A percentile compares a stretch with the other conserved stretches of the same genome.
Conservation (phyloP, 805 yeast species). For the Suhomyces sp. region DNA sequence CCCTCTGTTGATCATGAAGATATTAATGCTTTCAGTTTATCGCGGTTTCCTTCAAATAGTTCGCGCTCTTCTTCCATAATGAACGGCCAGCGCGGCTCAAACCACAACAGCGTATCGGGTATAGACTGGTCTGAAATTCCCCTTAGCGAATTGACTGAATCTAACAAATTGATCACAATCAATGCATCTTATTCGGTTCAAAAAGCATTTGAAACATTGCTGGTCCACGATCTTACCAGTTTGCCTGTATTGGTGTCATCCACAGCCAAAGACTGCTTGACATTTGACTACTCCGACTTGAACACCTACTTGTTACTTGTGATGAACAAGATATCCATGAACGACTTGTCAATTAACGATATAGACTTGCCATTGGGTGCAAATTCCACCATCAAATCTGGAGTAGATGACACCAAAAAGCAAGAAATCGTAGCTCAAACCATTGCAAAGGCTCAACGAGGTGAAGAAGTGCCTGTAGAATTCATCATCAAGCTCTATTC, state of each 20-base stretch:
- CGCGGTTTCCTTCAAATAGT: conserved; percentile 33
- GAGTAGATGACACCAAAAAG: conserved; percentile 25
- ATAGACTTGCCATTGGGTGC: conserved; percentile 1
- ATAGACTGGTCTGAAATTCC: conserved; percentile 72
- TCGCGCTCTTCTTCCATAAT: conserved; percentile 17
- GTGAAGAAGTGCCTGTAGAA: conserved; percentile 87
- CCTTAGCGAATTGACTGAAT: conserved; percentile 71
- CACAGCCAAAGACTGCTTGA: conserved; percentile 56
- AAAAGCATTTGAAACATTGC: conserved; percentile 78
- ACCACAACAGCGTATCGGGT: conserved; percentile 8
- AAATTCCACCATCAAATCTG: conserved; percentile 17
- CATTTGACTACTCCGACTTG: conserved; percentile 90
- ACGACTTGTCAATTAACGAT: conserved; percentile 32
- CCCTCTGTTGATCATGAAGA: conserved; percentile 37
- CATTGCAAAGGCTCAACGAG: conserved; percentile 68
- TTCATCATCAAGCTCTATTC: conserved; percentile 82
- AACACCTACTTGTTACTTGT: conserved; percentile 83
- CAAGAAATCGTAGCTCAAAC: conserved; percentile 41
- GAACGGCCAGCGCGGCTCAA: neutral
- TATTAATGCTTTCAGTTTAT: conserved; percentile 36
- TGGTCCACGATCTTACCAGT: conserved; percentile 72
- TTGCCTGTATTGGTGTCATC: conserved; percentile 63
- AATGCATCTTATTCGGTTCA: conserved; percentile 72
- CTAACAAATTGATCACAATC: conserved; percentile 70
- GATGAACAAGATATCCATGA: conserved; percentile 59